Conservation (phyloP, 2,329 filamentous ascomycete genomes). For the Fusarium penzigii region DNA sequence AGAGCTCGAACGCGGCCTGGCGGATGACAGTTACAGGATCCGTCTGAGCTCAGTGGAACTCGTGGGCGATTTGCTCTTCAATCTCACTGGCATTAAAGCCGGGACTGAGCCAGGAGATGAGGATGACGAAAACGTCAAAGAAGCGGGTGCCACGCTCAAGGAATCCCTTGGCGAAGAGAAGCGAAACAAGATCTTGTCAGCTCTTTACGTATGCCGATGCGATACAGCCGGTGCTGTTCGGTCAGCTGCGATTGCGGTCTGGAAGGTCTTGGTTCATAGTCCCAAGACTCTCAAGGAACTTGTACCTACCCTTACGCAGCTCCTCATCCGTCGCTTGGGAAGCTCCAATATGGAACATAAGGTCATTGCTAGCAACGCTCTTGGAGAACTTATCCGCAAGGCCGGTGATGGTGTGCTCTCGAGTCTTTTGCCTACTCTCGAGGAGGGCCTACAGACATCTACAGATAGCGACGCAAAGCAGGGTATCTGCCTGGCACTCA, state of each 20-base stretch:
- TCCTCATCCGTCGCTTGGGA: slow-evolving; percentile 90
- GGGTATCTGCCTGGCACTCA: slow-evolving; percentile 94
- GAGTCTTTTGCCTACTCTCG: slow-evolving; percentile 84
- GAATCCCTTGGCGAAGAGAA: slow-evolving; percentile 95
- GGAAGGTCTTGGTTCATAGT: slow-evolving; percentile 94
- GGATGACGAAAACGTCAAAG: slow-evolving; percentile 76
- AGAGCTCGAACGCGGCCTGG: slow-evolving; percentile 91
- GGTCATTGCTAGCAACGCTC: slow-evolving; percentile 94
- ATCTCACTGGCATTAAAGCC: slow-evolving; percentile 89
- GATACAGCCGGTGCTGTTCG: slow-evolving; percentile 93
- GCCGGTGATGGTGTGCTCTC: slow-evolving; percentile 91
- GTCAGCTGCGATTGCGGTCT: slow-evolving; percentile 85
- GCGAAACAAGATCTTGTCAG: slow-evolving; percentile 95
- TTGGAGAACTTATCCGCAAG: slow-evolving; percentile 95
- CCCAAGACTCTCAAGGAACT: slow-evolving; percentile 93
- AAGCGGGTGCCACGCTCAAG: slow-evolving; percentile 89
- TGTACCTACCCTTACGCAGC: slow-evolving; percentile 89
- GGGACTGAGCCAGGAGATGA: slow-evolving; percentile 76
- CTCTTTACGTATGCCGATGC: slow-evolving; percentile 94
- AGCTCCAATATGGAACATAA: slow-evolving; percentile 99
- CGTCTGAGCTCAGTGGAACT: slow-evolving; percentile 97
- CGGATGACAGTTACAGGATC: slow-evolving; percentile 97
- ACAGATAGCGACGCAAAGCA: slow-evolving; percentile 92
- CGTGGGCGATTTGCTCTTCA: slow-evolving; percentile 95
- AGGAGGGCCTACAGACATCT: slow-evolving; percentile 85